Evolutionary conservation across 2,329 filamentous ascomycete genomes (phyloP), one percentile per base, ranked within the genome.

Genomic region (Aspergillus quadrilineatus): DNA sequence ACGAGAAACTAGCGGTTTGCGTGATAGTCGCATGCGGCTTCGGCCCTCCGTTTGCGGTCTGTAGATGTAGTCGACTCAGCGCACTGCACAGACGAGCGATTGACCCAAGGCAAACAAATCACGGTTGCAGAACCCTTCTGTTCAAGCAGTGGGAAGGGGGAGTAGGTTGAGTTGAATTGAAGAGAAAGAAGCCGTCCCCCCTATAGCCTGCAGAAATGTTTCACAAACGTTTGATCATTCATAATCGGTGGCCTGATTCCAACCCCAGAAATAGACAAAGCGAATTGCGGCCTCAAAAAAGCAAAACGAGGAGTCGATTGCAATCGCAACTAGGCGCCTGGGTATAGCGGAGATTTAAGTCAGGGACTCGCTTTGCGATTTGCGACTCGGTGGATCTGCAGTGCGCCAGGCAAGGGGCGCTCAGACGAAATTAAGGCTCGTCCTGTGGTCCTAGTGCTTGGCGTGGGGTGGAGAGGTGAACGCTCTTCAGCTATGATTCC

Each of bases 171-270:
- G 9, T 32, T 12, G 42, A 54, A 26, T 32, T 12, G 42, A 54
- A 26, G 32, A 34, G 34, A 37, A 50, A 30, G 50, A 17, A 8
- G 9, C 41, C 6, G 41, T 53, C 45, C 49, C 63, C 56, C 61
- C 57, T 63, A 57, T 58, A 59, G 37, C 46, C 53, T 63, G 61
- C 61, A 65, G 55, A 49, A 39, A 55, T 59, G 62, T 65, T 60
- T 63, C 59, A 65, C 63, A 59, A 57, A 53, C 56, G 59, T 58
- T 56, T 50, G 50, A 54, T 58, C 56, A 46, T 59, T 56, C 57
- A 56, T 58, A 48, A 17, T 44, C 48, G 47, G 45, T 43, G 22
- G 34, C 26, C 53, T 39, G 36, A 51, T 42, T 41, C 22, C 22
- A 50, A 53, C 26, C 53, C 55, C 55, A 53, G 55, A 59, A 58